Evolutionary conservation across 352 stramenopile genomes (phyloP).

Genomic region (Globisporangium barbulae): DNA sequence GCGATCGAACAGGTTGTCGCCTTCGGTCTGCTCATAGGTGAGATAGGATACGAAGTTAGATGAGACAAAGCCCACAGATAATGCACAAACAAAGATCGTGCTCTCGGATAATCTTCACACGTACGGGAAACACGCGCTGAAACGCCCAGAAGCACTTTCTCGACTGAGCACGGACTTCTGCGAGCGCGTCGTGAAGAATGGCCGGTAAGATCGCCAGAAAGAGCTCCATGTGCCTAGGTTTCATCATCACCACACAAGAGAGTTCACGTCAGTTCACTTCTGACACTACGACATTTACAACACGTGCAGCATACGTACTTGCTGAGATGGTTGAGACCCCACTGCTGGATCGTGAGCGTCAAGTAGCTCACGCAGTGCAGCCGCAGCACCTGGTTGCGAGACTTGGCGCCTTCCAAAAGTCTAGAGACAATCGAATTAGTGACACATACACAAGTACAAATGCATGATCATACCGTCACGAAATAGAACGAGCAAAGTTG

Average conservation of each 20-base stretch:
- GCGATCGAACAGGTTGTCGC: slow-evolving; percentile 43
- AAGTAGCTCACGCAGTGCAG: slow-evolving; percentile 72
- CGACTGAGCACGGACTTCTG: slow-evolving; percentile 69
- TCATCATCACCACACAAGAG: neutral
- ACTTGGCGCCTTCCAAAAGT: slow-evolving; percentile 71
- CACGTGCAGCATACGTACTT: slow-evolving; percentile 41
- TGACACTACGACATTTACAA: neutral
- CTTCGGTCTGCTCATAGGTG: slow-evolving; percentile 33
- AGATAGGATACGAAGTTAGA: neutral
- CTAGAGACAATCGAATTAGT: slow-evolving; percentile 22
- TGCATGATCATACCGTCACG: neutral
- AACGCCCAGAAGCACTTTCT: slow-evolving; percentile 81
- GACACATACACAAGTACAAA: neutral
- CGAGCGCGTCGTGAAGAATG: slow-evolving; percentile 63
- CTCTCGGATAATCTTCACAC: slow-evolving; percentile 1
- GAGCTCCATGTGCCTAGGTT: slow-evolving; percentile 46
- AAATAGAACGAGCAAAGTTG: too few species aligned
- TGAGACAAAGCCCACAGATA: neutral
- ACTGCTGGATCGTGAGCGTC: slow-evolving; percentile 65
- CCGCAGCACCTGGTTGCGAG: slow-evolving; percentile 72
- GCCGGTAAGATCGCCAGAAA: slow-evolving; percentile 56
- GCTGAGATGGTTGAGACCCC: slow-evolving; percentile 61
- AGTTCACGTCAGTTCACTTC: neutral
- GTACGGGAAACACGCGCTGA: slow-evolving; percentile 60
- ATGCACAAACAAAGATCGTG: neutral